Evolutionary conservation across 768 basidiomycete genomes (phyloP).

Genomic region (Floccularia luteovirens): DNA sequence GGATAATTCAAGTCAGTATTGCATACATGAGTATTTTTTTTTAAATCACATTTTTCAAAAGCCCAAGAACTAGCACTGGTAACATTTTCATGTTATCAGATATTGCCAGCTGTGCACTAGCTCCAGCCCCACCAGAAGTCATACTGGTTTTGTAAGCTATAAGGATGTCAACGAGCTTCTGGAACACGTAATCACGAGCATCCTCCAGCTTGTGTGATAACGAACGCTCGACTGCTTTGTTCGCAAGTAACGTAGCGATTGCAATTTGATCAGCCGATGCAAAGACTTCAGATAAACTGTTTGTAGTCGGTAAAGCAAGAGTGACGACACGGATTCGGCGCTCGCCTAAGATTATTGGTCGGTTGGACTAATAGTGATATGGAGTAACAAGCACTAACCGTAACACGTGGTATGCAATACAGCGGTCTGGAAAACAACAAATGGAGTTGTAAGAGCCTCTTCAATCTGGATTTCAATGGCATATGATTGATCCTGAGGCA

Average conservation of each 20-base stretch:
- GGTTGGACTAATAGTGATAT: neutral
- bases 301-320: constrained; percentile 80
- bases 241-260: constrained; percentile 74
- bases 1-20: constrained; percentile 5
- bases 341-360: constrained; percentile 38
- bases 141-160: constrained; percentile 92
- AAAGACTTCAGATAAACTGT: constrained; percentile 82
- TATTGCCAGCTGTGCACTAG: constrained; percentile 88
- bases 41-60: constrained; percentile 82
- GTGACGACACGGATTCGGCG: constrained; percentile 90
- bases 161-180: constrained; percentile 80
- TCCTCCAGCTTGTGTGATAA: constrained; percentile 86
- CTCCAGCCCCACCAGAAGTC: constrained; percentile 89
- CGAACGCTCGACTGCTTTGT: constrained; percentile 89
- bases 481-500: constrained; percentile 95
- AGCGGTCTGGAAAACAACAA: constrained; percentile 92
- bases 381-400: constrained; percentile 33
- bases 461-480: constrained; percentile 95
- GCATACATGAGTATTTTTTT: neutral
- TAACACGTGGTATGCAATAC: constrained; percentile 92
- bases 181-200: constrained; percentile 75
- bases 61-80: constrained; percentile 81
- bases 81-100: constrained; percentile 94
- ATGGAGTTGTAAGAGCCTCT: constrained; percentile 84
- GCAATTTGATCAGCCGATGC: constrained; percentile 88